Percentiles rank a stretch among this genome's conserved stretches.
These are phyloP conservation scores for Mucor sp. DNA, from an alignment of 371 early-diverging fungal genomes.

Conservation along the genomic window DNA sequence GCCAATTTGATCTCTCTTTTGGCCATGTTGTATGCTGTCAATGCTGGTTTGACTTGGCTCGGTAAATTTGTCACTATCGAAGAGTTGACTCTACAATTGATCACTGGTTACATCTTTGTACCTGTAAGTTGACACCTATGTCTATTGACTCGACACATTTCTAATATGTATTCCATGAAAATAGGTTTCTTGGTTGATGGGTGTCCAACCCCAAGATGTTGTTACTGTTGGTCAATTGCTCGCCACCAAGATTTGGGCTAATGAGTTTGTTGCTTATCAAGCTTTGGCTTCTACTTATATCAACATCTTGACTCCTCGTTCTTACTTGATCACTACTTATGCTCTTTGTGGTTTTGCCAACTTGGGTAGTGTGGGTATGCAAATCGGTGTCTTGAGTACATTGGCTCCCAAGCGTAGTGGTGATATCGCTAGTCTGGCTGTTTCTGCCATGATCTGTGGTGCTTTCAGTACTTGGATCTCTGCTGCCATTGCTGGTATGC, in stretches of 20 bases:
- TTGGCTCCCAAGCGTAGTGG: constrained; percentile 81
- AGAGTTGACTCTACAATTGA: constrained; percentile 64
- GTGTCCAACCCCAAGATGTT: constrained; percentile 67
- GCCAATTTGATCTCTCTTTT: constrained; percentile 80
- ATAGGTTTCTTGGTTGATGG: constrained; percentile 83
- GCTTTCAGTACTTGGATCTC: constrained; percentile 82
- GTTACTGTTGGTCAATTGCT: constrained; percentile 72
- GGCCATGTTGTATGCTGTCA: constrained; percentile 68
- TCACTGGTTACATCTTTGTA: constrained; percentile 78
- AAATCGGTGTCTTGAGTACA: constrained; percentile 79
- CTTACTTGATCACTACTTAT: constrained; percentile 66
- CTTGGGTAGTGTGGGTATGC: constrained; percentile 86
- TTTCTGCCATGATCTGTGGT: constrained; percentile 84
- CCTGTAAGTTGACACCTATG: constrained; percentile 57
- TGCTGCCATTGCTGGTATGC: constrained; percentile 84
- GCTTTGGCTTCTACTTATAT: constrained; percentile 38
- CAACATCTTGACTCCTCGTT: constrained; percentile 43
- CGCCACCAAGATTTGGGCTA: constrained; percentile 87
- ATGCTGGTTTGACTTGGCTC: constrained; percentile 74
- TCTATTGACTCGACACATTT: no score
- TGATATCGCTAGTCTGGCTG: constrained; percentile 75
- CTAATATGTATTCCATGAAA: no score
- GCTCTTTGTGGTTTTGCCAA: constrained; percentile 93
- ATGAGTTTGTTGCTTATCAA: constrained; percentile 89
- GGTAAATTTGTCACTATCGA: constrained; percentile 71